Base-by-base conservation (phyloP, 345 rosid genomes). In the Camelina neglecta region DNA sequence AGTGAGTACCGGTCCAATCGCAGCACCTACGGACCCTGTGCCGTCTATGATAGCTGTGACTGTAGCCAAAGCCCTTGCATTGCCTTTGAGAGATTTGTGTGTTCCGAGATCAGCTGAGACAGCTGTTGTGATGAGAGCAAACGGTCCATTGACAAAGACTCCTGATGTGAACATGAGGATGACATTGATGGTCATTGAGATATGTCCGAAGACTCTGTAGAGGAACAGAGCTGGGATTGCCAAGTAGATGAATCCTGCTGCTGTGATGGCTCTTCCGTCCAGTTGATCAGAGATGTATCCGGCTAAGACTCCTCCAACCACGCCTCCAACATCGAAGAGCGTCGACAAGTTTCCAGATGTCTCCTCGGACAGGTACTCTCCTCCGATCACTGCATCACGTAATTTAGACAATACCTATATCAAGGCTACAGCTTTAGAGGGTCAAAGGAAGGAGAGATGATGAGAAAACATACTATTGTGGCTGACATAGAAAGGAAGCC, bases 401-500 rank as follows among this genome's bases (percentile, higher is more conserved):
- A 18, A 56, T 8, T 24, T 12, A 9, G 31, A 54, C 57, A 9
- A 11, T 56, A 26, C 63, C 31, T 41, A 6, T 59, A 26, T 33
- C 6, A 61, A 50, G 26, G 36, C 50, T 36, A 38, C 4, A 71
- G 58, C 65, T 7, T 41, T 18, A 16, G 33, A 67, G 49, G 15
- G 53, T 26, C 11, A 4, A 8, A 44, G 1, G 39, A 59, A 49
- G 0, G 54, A 63, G 24, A 69, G 29, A 64, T 64, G 45, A 48
- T 24, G 73, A 75, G 63, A 35, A 54, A 35, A 60, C 73, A 1
- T 78, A 79, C 98, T 96, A 75, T 97, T 92, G 81, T 90, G 99
- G 80, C 93, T 86, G 39, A 95, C 79, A 80, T 95, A 95, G 91
- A 85, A 95, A 58, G 99, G 99, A 67, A 95, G 97, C 97, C 99